These are phyloP conservation scores for Helianthus tuberosus DNA, from an alignment of 129 eudicot species.

Conservation along the genomic window DNA sequence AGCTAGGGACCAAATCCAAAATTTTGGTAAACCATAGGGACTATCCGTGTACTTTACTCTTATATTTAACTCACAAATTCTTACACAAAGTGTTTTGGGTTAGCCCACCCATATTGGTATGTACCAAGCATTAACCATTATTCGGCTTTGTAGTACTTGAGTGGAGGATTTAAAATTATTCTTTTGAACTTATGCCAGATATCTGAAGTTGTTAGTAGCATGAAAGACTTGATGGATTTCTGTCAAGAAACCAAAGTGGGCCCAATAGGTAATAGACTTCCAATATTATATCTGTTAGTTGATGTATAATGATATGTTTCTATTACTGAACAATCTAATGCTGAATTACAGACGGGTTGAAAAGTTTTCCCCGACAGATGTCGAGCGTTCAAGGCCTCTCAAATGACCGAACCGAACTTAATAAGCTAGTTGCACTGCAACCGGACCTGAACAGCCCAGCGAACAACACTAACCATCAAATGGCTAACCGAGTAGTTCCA, in stretches of 20 bases:
- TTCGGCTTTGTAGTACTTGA: not conserved
- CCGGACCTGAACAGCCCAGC: slow-evolving; percentile 42
- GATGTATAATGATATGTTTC: not conserved
- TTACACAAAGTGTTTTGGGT: not conserved
- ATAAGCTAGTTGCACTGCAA: slow-evolving; percentile 36
- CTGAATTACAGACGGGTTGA: slow-evolving; percentile 63
- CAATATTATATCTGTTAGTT: not conserved
- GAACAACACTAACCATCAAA: slow-evolving; percentile 38
- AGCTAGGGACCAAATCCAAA: no score
- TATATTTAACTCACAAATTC: not conserved
- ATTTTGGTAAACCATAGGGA: no score
- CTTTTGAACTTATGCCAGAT: slow-evolving; percentile 41
- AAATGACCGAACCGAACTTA: slow-evolving; percentile 36
- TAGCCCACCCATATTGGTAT: not conserved
- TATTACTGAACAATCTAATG: not conserved
- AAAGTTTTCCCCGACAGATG: slow-evolving; percentile 49
- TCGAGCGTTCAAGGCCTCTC: slow-evolving; percentile 45
- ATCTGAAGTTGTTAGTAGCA: slow-evolving; percentile 76
- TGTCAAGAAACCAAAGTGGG: slow-evolving; percentile 63
- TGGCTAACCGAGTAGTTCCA: slow-evolving; percentile 41
- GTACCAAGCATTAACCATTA: not conserved
- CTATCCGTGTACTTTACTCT: not conserved
- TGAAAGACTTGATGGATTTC: slow-evolving; percentile 80
- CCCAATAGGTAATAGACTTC: slow-evolving; percentile 58
- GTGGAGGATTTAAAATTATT: not conserved